These are phyloP conservation scores for Aspergillus conjunctus DNA, from an alignment of 495 filamentous ascomycete genomes.

Conservation along the genomic window DNA sequence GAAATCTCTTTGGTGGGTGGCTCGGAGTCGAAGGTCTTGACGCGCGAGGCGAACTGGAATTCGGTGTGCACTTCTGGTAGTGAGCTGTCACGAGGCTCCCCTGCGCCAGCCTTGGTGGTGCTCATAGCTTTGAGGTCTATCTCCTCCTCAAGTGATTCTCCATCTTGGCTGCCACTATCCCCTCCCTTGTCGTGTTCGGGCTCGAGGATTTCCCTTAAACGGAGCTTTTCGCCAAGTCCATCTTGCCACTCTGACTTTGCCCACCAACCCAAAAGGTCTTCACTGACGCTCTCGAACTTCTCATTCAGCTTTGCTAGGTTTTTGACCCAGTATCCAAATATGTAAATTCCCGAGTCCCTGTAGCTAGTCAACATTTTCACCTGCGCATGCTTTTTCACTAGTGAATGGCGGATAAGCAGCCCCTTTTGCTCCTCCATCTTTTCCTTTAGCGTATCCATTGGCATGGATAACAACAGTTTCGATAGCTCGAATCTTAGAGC, in stretches of 20 bases:
- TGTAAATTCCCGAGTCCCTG: slow-evolving; percentile 88
- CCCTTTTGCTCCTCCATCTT: slow-evolving; percentile 69
- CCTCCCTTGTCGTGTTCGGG: slow-evolving; percentile 32
- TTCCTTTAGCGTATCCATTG: slow-evolving; percentile 84
- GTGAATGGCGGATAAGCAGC: slow-evolving; percentile 68
- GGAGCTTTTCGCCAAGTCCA: slow-evolving; percentile 75
- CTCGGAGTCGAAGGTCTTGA: slow-evolving; percentile 28
- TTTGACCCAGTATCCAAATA: slow-evolving; percentile 89
- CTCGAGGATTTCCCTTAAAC: slow-evolving; percentile 65
- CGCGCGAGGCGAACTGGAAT: slow-evolving; percentile 49
- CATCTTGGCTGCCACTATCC: slow-evolving; percentile 44
- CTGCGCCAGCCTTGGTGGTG: slow-evolving; percentile 51
- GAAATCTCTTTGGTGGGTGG: slow-evolving; percentile 17
- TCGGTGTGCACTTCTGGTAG: slow-evolving; percentile 12
- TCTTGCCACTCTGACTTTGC: slow-evolving; percentile 90
- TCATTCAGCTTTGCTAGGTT: slow-evolving; percentile 79
- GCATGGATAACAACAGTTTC: slow-evolving; percentile 70
- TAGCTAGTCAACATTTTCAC: slow-evolving; percentile 76
- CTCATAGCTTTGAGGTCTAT: slow-evolving; percentile 65
- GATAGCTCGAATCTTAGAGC: slow-evolving; percentile 66
- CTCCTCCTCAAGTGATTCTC: slow-evolving; percentile 55
- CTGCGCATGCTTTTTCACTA: slow-evolving; percentile 71
- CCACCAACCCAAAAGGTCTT: slow-evolving; percentile 95
- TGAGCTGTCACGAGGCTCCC: slow-evolving; percentile 10
- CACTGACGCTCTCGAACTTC: slow-evolving; percentile 78